Evolutionary conservation across 2,329 filamentous ascomycete species (phyloP).

Genomic region (Escovopsis sp.): DNA sequence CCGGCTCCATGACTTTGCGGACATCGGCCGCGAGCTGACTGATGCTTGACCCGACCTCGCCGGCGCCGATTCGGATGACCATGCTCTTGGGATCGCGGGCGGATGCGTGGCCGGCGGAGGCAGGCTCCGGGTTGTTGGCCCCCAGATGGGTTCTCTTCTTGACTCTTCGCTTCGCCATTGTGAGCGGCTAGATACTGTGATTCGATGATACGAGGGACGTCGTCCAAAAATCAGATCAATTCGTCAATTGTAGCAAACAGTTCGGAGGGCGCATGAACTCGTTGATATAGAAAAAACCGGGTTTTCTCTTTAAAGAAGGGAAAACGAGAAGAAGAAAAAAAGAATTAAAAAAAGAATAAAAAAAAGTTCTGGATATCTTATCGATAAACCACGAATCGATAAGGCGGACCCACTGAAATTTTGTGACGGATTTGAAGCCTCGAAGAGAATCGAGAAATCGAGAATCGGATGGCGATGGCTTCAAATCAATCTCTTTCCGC

Average conservation of each 20-base stretch:
- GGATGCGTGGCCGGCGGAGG: conserved; percentile 44
- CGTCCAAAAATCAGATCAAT: too few relatives aligned
- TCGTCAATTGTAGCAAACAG: too few relatives aligned
- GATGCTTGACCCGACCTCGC: conserved; percentile 81
- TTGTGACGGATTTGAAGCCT: conserved; percentile 10
- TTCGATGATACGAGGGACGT: background rate
- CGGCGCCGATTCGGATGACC: conserved; percentile 93
- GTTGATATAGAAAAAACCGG: too few relatives aligned
- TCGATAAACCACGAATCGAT: conserved; percentile 21
- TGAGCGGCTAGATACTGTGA: conserved; percentile 8
- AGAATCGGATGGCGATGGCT: too few relatives aligned
- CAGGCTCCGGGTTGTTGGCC: conserved; percentile 43
- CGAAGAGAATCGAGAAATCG: background rate
- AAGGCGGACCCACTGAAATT: conserved; percentile 20
- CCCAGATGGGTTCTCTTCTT: conserved; percentile 84
- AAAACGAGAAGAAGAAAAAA: background rate
- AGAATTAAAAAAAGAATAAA: conserved; percentile 5
- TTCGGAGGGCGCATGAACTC: too few relatives aligned
- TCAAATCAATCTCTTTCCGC: too few relatives aligned
- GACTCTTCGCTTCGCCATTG: conserved; percentile 65
- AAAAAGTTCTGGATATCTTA: conserved; percentile 19
- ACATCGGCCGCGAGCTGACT: conserved; percentile 88
- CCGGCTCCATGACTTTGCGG: conserved; percentile 86
- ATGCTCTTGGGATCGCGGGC: conserved; percentile 78
- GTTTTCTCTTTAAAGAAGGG: background rate